phyloP scores from a whole-genome alignment of 495 filamentous ascomycete species.

The Xylaria palmicola region DNA sequence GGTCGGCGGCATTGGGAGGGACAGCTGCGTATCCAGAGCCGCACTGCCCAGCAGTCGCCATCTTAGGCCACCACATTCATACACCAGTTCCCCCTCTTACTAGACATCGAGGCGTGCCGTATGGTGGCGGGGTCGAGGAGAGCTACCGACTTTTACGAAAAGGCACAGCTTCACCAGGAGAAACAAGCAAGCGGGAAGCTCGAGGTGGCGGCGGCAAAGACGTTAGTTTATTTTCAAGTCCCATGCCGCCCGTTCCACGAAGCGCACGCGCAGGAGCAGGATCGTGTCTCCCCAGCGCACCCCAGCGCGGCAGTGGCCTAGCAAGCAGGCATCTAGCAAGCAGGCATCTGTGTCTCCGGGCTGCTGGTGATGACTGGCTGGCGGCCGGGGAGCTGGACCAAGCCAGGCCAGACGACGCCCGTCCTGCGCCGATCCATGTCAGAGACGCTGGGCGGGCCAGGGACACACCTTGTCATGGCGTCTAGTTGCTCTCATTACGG shows the following conservation, averaged over 20 bases:
- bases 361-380: conserved; percentile 5
- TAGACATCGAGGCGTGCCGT: conserved; percentile 6
- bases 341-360: not conserved
- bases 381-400: not conserved
- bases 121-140: not conserved
- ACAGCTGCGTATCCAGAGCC: conserved; percentile 10
- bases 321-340: not conserved
- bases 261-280: conserved; percentile 3
- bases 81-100: not conserved
- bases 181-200: conserved; percentile 1
- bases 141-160: no score
- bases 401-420: not conserved
- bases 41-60: conserved; percentile 15
- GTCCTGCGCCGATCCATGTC: conserved; percentile 3
- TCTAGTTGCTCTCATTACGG: conserved; percentile 5
- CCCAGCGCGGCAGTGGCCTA: conserved; percentile 7
- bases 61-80: conserved; percentile 15
- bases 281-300: not conserved
- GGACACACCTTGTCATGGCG: conserved; percentile 2
- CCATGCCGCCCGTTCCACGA: not conserved
- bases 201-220: not conserved
- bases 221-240: conserved; percentile 11
- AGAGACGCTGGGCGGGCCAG: conserved; percentile 4
- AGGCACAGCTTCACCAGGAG: no score
- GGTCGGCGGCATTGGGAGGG: not conserved